phyloP scores from a whole-genome alignment of 1,139 yeast species.

The Saccharomycopsis hybrid region DNA sequence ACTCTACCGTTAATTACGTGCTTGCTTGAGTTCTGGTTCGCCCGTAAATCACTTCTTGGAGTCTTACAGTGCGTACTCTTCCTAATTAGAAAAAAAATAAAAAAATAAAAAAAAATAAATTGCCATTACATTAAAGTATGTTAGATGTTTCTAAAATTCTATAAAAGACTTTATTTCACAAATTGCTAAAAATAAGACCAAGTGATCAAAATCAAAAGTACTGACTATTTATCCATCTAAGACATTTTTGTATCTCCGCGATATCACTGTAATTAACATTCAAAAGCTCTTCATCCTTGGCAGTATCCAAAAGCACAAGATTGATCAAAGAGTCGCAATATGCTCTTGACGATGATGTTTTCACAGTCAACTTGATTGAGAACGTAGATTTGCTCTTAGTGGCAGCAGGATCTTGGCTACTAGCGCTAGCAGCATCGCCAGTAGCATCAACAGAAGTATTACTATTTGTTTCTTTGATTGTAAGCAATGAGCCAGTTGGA shows the following conservation, averaged over 20 bases:
- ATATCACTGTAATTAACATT: slow-evolving; percentile 51
- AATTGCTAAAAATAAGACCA: too few species aligned
- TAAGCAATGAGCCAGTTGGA: slow-evolving; percentile 10
- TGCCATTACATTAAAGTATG: too few species aligned
- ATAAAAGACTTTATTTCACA: too few species aligned
- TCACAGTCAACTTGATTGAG: slow-evolving; percentile 27
- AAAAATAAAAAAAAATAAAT: too few species aligned
- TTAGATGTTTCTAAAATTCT: too few species aligned
- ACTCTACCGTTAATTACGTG: too few species aligned
- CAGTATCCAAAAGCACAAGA: slow-evolving; percentile 26
- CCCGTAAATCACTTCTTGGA: too few species aligned
- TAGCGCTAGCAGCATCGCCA: neutral
- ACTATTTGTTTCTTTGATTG: slow-evolving; percentile 15
- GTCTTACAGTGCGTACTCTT: too few species aligned
- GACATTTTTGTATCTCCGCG: slow-evolving; percentile 57
- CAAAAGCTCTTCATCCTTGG: slow-evolving; percentile 33
- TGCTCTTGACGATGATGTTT: slow-evolving; percentile 21
- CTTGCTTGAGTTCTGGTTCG: too few species aligned
- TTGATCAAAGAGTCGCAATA: slow-evolving; percentile 17
- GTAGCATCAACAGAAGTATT: slow-evolving; percentile 20
- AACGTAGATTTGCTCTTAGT: slow-evolving; percentile 22
- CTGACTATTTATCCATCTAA: slow-evolving; percentile 50
- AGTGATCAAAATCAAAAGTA: slow-evolving; percentile 1
- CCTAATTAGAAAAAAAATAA: too few species aligned
- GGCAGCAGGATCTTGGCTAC: too few species aligned